Conservation (phyloP, 2,329 filamentous ascomycete genomes). For the Aspergillus niger region DNA sequence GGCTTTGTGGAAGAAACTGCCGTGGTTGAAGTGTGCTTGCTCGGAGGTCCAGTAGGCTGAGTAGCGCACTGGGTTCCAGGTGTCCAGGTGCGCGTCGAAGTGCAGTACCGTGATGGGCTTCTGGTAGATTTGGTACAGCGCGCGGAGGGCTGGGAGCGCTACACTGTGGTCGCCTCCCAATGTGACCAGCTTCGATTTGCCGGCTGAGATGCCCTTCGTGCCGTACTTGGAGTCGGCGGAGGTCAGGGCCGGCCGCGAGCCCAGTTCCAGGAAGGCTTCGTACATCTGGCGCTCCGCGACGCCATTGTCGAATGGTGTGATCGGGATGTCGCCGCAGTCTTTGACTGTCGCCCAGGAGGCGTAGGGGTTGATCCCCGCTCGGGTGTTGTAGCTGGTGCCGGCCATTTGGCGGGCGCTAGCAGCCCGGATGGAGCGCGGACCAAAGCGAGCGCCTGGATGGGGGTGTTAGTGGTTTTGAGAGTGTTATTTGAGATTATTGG, state of each 20-base stretch:
- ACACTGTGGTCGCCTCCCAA: conserved; percentile 75
- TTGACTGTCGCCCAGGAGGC: conserved; percentile 74
- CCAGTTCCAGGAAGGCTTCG: conserved; percentile 72
- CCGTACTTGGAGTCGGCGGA: conserved; percentile 28
- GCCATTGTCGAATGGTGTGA: conserved; percentile 83
- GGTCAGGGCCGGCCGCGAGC: conserved; percentile 47
- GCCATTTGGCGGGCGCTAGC: conserved; percentile 79
- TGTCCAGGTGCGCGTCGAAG: conserved; percentile 80
- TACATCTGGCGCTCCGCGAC: conserved; percentile 83
- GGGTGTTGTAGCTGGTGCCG: conserved; percentile 79
- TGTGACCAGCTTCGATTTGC: conserved; percentile 61
- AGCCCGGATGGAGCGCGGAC: conserved; percentile 81
- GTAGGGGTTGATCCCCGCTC: conserved; percentile 83
- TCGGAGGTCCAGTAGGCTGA: conserved; percentile 71
- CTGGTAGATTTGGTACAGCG: conserved; percentile 63
- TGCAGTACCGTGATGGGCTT: conserved; percentile 69
- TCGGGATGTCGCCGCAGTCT: conserved; percentile 88
- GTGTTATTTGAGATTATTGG: background rate
- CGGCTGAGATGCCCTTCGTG: conserved; percentile 36
- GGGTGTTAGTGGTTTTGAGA: background rate
- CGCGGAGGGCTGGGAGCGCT: conserved; percentile 68
- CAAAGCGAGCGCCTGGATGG: conserved; percentile 68
- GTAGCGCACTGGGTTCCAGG: conserved; percentile 79
- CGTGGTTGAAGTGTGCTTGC: conserved; percentile 80
- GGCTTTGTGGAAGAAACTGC: conserved; percentile 89